A percentile compares a stretch with the other conserved stretches of the same genome.
Conservation (phyloP, 1,284 basidiomycete genomes). For the Mycocalia duriaeana region DNA sequence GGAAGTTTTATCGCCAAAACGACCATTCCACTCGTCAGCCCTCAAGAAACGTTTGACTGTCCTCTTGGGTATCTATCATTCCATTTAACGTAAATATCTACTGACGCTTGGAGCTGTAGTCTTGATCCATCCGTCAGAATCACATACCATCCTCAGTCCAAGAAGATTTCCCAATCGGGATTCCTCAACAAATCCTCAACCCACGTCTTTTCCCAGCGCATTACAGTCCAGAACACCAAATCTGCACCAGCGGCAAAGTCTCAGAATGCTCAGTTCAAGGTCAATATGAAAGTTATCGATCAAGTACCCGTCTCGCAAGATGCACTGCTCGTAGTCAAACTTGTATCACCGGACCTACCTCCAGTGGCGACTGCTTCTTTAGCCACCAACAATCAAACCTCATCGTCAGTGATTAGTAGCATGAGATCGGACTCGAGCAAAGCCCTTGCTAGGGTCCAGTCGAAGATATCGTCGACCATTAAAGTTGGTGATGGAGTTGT, state of each 20-base stretch:
- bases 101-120: too few relatives aligned
- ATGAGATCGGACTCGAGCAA: neutral
- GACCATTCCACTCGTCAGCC: constrained; percentile 26
- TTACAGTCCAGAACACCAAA: constrained; percentile 30
- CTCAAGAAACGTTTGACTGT: constrained; percentile 31
- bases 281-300: constrained; percentile 27
- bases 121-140: constrained; percentile 26
- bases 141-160: constrained; percentile 25
- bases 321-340: constrained; percentile 23
- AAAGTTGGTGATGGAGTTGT: constrained; percentile 20
- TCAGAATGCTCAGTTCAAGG: too few relatives aligned
- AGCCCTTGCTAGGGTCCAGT: constrained; percentile 1
- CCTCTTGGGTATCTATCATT: constrained; percentile 25
- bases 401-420: too few relatives aligned
- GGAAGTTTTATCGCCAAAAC: constrained; percentile 33
- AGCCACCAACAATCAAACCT: too few relatives aligned
- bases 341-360: constrained; percentile 18
- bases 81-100: too few relatives aligned
- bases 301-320: constrained; percentile 31
- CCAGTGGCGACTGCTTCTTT: too few relatives aligned
- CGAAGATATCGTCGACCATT: constrained; percentile 12
- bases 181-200: constrained; percentile 21
- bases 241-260: too few relatives aligned
- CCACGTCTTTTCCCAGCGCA: constrained; percentile 24
- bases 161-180: constrained; percentile 21